A percentile compares a stretch with the other conserved stretches of the same genome.
Conservation (phyloP, 176 grass and related monocot genomes). For the Oryza meyeriana region DNA sequence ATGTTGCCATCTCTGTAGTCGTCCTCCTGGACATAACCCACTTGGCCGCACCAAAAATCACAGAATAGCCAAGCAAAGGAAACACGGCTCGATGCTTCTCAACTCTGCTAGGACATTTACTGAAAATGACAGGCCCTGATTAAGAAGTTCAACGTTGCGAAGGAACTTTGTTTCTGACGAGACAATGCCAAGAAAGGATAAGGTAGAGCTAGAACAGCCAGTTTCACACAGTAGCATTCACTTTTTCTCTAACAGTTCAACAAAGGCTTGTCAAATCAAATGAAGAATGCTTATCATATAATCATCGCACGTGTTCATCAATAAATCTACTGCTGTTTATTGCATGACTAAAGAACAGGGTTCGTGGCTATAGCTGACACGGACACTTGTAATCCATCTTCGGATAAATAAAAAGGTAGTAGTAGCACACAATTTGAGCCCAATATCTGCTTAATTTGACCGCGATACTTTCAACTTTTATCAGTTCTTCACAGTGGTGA, state of each 20-base stretch:
- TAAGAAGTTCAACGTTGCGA: not conserved
- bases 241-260: not conserved
- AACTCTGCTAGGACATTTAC: no score
- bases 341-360: not conserved
- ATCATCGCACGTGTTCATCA: not conserved
- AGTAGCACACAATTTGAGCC: not conserved
- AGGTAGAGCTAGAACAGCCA: not conserved
- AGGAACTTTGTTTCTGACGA: not conserved
- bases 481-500: slow-evolving; percentile 71
- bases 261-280: not conserved
- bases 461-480: not conserved
- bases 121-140: not conserved
- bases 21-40: not conserved
- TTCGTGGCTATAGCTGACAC: not conserved
- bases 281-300: not conserved
- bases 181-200: not conserved
- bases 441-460: not conserved
- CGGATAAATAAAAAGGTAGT: not conserved
- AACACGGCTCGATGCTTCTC: not conserved
- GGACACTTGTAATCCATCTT: slow-evolving; percentile 1
- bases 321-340: not conserved
- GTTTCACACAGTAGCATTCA: not conserved
- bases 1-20: not conserved
- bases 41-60: not conserved
- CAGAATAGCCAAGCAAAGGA: not conserved